Base-by-base conservation (phyloP, 768 basidiomycete genomes). In the Lentinula sp. region DNA sequence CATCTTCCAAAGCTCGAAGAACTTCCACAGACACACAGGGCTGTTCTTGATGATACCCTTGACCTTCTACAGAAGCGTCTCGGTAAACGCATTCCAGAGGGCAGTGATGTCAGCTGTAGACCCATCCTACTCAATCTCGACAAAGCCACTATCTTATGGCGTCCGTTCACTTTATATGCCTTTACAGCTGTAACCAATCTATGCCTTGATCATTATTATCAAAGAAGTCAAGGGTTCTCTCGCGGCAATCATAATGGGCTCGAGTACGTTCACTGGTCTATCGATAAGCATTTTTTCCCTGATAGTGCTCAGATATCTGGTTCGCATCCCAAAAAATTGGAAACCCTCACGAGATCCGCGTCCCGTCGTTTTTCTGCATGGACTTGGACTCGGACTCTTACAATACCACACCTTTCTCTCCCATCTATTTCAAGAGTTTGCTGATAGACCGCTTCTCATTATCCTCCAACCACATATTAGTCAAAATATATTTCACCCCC, bases 281-380 rank as follows among this genome's bases (percentile, higher is more conserved):
- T 59, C 28, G 45, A 53, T 51, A 62, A 43, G 39, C 46, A 9
- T 57, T 34, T 56, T 15, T 18, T 11, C 21, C n/a, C 53, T 23
- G 13, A 55, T 40, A 21, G 8, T 37, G 28, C 58, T 39, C 61
- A 91, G 89, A 67, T 95, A 93, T 70, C 77, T 94, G 28, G 70
- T 94, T 21, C 84, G 89, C 46, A 75, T 87, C 39, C 94, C 95
- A 2, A 66, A 73, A 7, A 70, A 76, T 13, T 94, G 92, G 91
- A 76, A 85, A 49, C 71, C 83, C 2, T 69, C 70, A 16, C 78
- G 69, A 43, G 86, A 83, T 28, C 79, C 78, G 34, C 81, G 84
- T 45, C 95, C 95, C 0, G 73, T 95, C 40, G 80, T 97, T 15
- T 93, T 95, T 69, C 71, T 93, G 40, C 94, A 97, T 67, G 95